Conservation (phyloP, 179 eudicot genomes). For the Heliamphora pulchella region DNA sequence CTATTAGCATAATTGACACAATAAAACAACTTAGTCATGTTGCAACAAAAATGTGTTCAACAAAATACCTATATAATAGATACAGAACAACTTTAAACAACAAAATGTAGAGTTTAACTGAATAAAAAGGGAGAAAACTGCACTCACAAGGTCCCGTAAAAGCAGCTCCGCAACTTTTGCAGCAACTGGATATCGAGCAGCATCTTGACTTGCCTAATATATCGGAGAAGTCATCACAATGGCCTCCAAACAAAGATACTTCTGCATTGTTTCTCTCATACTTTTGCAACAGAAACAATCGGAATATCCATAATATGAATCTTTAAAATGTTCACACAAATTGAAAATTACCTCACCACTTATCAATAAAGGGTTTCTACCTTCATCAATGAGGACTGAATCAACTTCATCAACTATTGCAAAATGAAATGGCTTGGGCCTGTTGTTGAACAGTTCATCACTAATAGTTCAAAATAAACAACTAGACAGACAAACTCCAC, state of each 20-base stretch:
- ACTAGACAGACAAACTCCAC: not conserved
- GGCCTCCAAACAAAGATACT: not conserved
- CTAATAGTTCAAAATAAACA: conserved; percentile 7
- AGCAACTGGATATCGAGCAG: conserved; percentile 94
- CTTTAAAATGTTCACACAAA: not conserved
- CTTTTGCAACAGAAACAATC: not conserved
- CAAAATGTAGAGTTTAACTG: not conserved
- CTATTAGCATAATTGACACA: conserved; percentile 30
- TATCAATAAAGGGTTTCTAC: conserved; percentile 89
- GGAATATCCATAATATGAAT: too few relatives aligned
- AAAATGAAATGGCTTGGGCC: conserved; percentile 99
- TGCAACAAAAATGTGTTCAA: not conserved
- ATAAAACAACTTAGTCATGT: not conserved
- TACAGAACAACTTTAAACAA: not conserved
- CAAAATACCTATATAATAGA: not conserved
- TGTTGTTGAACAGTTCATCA: conserved; percentile 27
- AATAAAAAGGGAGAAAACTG: conserved; percentile 5
- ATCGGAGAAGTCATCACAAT: not conserved
- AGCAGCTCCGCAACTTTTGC: conserved; percentile 97
- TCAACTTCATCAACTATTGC: conserved; percentile 98
- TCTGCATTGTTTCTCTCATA: conserved; percentile 1
- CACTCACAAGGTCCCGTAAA: conserved; percentile 58
- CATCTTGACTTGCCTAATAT: conserved; percentile 73
- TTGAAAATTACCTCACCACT: conserved; percentile 71
- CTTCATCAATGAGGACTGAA: conserved; percentile 97